These are phyloP conservation scores for Erysimum pusillum DNA, from an alignment of 441 rosid genomes.

Conservation along the genomic window DNA sequence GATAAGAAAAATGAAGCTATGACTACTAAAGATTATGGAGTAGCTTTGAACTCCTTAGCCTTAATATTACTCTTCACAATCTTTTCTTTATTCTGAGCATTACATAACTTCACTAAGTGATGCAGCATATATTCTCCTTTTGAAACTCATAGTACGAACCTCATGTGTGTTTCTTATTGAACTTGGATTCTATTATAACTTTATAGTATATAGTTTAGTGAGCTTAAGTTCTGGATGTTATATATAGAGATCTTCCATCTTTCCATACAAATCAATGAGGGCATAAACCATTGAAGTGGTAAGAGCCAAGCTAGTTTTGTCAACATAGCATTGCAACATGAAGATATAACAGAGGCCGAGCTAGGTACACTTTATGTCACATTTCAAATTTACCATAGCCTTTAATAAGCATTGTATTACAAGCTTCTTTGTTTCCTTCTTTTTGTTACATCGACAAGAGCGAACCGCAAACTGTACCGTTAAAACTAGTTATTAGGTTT, in stretches of 20 bases:
- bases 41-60: slow-evolving; percentile 28
- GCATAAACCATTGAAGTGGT: slow-evolving; percentile 49
- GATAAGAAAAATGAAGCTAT: slow-evolving; percentile 39
- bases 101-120: neutral
- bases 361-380: too few relatives aligned
- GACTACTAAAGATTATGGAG: slow-evolving; percentile 1
- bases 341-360: slow-evolving; percentile 54
- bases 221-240: neutral
- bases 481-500: slow-evolving; percentile 22
- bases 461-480: slow-evolving; percentile 50
- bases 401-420: too few relatives aligned
- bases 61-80: slow-evolving; percentile 6
- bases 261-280: slow-evolving; percentile 60
- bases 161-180: neutral
- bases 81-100: slow-evolving; percentile 24
- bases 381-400: slow-evolving; percentile 55
- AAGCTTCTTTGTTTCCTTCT: slow-evolving; percentile 41
- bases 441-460: slow-evolving; percentile 57
- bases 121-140: neutral
- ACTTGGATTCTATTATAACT: neutral
- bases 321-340: slow-evolving; percentile 55
- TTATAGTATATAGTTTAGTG: too few relatives aligned
- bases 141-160: slow-evolving; percentile 1
- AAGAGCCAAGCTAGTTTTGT: slow-evolving; percentile 40
- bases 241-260: slow-evolving; percentile 44